Percentiles rank a stretch among this genome's conserved stretches.
These are phyloP conservation scores for Yamadazyma siamensis DNA, from an alignment of 1,139 yeast species.

Conservation along the genomic window DNA sequence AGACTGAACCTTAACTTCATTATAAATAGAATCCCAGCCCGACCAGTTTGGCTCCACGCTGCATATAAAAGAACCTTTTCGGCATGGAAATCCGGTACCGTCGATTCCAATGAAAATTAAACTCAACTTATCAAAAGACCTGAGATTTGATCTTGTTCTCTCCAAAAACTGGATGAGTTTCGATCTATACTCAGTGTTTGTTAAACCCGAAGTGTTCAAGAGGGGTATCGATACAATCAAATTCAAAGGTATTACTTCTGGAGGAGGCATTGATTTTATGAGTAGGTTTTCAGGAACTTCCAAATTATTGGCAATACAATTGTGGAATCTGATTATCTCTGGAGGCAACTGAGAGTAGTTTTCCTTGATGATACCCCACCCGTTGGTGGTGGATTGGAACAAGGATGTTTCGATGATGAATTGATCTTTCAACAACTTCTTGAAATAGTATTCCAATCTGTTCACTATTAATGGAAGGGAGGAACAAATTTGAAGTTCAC, in stretches of 20 bases:
- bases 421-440: slow-evolving; percentile 14
- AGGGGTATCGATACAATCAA: slow-evolving; percentile 48
- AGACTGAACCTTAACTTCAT: slow-evolving; percentile 35
- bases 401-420: slow-evolving; percentile 27
- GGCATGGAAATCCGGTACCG: slow-evolving; percentile 28
- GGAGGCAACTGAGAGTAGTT: slow-evolving; percentile 29
- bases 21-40: slow-evolving; percentile 52
- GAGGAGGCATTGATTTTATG: slow-evolving; percentile 34
- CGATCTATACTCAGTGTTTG: slow-evolving; percentile 32
- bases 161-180: slow-evolving; percentile 25
- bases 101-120: slow-evolving; percentile 52
- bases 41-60: slow-evolving; percentile 51
- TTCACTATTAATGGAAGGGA: slow-evolving; percentile 30
- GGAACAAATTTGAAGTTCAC: slow-evolving; percentile 43
- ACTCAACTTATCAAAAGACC: slow-evolving; percentile 50
- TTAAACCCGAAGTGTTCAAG: slow-evolving; percentile 26
- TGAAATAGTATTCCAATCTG: slow-evolving; percentile 39
- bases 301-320: slow-evolving; percentile 28
- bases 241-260: slow-evolving; percentile 41
- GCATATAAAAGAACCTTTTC: slow-evolving; percentile 53
- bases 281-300: slow-evolving; percentile 39
- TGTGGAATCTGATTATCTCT: slow-evolving; percentile 36
- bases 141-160: slow-evolving; percentile 25
- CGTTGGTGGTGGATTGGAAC: slow-evolving; percentile 49
- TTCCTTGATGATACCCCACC: slow-evolving; percentile 37